phyloP scores from a whole-genome alignment of 441 rosid genomes.

The Gossypium gossypioides region DNA sequence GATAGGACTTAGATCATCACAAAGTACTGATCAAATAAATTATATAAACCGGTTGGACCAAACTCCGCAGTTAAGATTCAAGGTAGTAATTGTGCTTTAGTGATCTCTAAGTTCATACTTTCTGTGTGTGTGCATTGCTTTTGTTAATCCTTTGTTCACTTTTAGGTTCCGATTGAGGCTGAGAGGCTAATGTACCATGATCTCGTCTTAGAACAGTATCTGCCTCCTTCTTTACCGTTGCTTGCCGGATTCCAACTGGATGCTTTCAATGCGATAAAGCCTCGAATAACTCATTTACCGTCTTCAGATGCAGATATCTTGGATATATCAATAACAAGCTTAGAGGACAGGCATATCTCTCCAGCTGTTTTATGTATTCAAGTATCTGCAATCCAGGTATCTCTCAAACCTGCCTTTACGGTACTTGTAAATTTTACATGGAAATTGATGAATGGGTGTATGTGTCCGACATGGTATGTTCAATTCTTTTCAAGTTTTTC shows the following conservation, averaged over 20 bases:
- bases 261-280: slow-evolving; percentile 68
- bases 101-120: background rate
- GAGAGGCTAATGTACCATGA: slow-evolving; percentile 64
- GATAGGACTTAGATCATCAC: slow-evolving; percentile 30
- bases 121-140: background rate
- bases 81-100: slow-evolving; percentile 38
- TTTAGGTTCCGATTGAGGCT: slow-evolving; percentile 64
- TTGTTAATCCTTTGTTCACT: slow-evolving; percentile 4
- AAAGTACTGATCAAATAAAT: slow-evolving; percentile 49
- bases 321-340: slow-evolving; percentile 47
- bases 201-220: slow-evolving; percentile 61
- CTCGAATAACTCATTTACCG: slow-evolving; percentile 70
- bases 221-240: slow-evolving; percentile 66
- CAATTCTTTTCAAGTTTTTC: background rate
- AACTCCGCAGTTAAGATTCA: slow-evolving; percentile 76
- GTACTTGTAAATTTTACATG: background rate
- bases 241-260: slow-evolving; percentile 79
- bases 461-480: background rate
- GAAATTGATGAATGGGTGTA: background rate
- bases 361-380: slow-evolving; percentile 67
- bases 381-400: slow-evolving; percentile 82
- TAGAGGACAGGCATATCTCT: slow-evolving; percentile 67
- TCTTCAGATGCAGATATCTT: slow-evolving; percentile 50
- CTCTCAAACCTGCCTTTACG: background rate
- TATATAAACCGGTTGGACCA: slow-evolving; percentile 60